Evolutionary conservation across 2,329 filamentous ascomycete species (phyloP).

Genomic region (Nemania serpens): DNA sequence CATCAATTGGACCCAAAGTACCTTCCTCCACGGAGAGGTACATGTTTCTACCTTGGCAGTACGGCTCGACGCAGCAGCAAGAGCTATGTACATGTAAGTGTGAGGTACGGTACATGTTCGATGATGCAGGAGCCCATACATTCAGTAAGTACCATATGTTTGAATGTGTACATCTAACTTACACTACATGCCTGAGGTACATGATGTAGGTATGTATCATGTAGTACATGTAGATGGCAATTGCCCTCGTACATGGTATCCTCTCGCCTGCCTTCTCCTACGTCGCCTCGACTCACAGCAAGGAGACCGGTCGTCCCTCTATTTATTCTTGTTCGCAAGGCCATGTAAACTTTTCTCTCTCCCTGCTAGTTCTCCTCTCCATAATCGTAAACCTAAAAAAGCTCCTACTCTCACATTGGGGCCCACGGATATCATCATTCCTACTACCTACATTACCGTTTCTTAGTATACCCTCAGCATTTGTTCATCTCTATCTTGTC

Average conservation of each 20-base stretch:
- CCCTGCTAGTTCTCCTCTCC: not conserved
- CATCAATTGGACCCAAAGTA: conserved; percentile 7
- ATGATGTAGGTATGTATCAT: too few relatives aligned
- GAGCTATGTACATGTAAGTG: not conserved
- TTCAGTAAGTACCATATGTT: not conserved
- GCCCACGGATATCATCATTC: conserved; percentile 11
- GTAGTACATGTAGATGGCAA: too few relatives aligned
- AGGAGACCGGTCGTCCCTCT: not conserved
- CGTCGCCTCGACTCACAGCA: not conserved
- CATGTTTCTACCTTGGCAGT: not conserved
- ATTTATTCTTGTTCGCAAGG: conserved; percentile 6
- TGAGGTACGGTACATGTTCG: too few relatives aligned
- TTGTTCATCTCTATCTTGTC: conserved; percentile 14
- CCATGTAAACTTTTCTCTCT: not conserved
- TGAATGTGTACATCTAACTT: not conserved
- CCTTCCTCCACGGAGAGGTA: not conserved
- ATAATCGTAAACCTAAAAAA: conserved; percentile 7
- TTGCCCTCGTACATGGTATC: too few relatives aligned
- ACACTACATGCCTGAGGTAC: not conserved
- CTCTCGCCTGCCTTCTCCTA: not conserved
- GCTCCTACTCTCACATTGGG: not conserved
- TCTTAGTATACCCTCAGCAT: conserved; percentile 27
- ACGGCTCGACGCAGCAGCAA: not conserved
- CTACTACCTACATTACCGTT: conserved; percentile 6
- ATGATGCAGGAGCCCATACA: not conserved